Conservation (phyloP, 371 early-diverging fungal species). For the Circinella umbellata region DNA sequence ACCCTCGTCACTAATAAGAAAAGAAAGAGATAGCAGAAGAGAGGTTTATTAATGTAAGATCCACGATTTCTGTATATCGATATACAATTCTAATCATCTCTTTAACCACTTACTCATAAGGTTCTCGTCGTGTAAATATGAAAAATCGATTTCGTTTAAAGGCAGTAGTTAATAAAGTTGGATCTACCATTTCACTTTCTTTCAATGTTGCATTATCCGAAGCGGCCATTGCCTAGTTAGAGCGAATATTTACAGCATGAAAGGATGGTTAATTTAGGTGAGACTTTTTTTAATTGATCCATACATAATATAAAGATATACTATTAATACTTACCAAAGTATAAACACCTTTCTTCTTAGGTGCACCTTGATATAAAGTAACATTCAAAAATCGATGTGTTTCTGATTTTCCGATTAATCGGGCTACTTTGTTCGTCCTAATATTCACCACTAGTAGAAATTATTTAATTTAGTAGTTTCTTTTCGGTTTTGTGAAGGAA, state of each 20-base stretch:
- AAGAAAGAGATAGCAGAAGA: too few relatives aligned
- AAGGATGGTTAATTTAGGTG: too few relatives aligned
- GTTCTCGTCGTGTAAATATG: slow-evolving; percentile 88
- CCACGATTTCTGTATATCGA: too few relatives aligned
- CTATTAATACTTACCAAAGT: slow-evolving; percentile 62
- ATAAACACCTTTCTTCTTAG: slow-evolving; percentile 72
- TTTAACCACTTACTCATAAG: slow-evolving; percentile 66
- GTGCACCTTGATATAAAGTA: slow-evolving; percentile 89
- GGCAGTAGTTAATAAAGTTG: slow-evolving; percentile 89
- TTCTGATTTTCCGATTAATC: slow-evolving; percentile 89
- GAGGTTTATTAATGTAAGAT: too few relatives aligned
- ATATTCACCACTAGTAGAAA: slow-evolving; percentile 71
- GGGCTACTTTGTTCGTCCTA: slow-evolving; percentile 80
- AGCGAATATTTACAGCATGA: too few relatives aligned
- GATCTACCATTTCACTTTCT: slow-evolving; percentile 77
- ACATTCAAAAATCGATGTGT: slow-evolving; percentile 90
- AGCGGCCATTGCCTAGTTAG: slow-evolving; percentile 80
- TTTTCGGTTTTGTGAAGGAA: too few relatives aligned
- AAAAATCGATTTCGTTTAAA: slow-evolving; percentile 93
- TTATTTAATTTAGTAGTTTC: neutral
- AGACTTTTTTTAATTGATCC: too few relatives aligned
- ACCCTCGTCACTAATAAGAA: slow-evolving; percentile 43
- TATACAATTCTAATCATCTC: neutral
- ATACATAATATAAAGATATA: too few relatives aligned
- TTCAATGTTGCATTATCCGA: slow-evolving; percentile 84